Base-by-base conservation (phyloP, 768 basidiomycete species). In the Trametes cinnabarina region DNA sequence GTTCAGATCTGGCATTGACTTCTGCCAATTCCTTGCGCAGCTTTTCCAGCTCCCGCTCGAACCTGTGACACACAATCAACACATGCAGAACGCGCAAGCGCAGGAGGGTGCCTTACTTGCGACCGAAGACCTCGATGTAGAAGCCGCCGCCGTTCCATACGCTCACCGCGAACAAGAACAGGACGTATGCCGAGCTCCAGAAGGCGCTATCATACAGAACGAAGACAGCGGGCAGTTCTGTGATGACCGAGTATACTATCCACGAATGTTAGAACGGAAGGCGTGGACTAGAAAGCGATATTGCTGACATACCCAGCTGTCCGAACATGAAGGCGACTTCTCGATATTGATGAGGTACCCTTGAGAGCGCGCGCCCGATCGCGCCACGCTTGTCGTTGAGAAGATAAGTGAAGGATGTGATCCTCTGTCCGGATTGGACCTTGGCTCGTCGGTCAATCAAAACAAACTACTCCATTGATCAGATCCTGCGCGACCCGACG, bases 71-170 rank as follows among this genome's bases (percentile, higher is more conserved):
- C 43, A 15, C 15, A 57, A 43, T 57, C n/a, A 61, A 53, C 32
- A 9, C 15, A 57, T 19, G n/a, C 59, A 61, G 12, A 43, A 30
- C 6, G 12, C 14, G 14, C 6, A 12, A 12, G 35, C n/a, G 23
- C 3, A 15, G 20, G 23, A 9, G 5, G 46, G 60, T 57, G 57
- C 82, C 92, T 64, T 62, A 95, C 94, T 97, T 96, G 74, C 94
- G 85, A 26, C 94, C 94, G 68, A 96, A 97, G 19, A 97, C 94
- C 71, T 97, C 94, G 52, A 97, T 94, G 71, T 97, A 97, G 77
- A 87, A 97, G 1, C 91, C 92, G 22, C 90, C 94, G 10, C 95
- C 95, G 68, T 98, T 98, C 94, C 94, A 98, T 0, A 90, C 93
- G 58, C 90, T 90, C 43, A 94, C 91, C 15, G 82, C 77, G 66